Percentiles rank a stretch among this genome's conserved stretches.
Evolutionary conservation across 2,329 filamentous ascomycete genomes (phyloP).

Genomic region (Pseudocercospora ulei): DNA sequence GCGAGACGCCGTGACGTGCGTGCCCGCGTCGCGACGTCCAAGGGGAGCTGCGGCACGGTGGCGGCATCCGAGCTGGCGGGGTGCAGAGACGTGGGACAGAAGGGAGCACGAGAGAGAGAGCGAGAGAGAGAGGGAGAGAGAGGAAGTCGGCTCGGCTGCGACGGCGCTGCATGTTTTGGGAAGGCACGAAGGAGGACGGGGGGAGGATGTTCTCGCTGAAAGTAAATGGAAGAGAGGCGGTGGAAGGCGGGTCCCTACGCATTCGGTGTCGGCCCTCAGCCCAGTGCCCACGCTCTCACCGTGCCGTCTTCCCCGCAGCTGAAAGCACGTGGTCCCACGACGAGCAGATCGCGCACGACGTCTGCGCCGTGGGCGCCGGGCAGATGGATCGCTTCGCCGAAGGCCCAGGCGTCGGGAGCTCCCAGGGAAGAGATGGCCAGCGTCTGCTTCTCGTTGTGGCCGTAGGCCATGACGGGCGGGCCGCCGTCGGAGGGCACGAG

Average conservation of each 20-base stretch:
- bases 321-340: slow-evolving; percentile 33
- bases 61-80: no score
- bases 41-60: no score
- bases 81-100: no score
- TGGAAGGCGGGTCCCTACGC: not conserved
- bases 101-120: no score
- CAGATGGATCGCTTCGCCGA: slow-evolving; percentile 30
- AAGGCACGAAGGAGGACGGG: no score
- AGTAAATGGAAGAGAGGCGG: slow-evolving; percentile 22
- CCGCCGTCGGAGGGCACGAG: slow-evolving; percentile 39
- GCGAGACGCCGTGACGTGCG: no score
- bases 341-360: slow-evolving; percentile 41
- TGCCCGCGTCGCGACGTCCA: no score
- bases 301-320: slow-evolving; percentile 45
- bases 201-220: slow-evolving; percentile 29
- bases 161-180: no score
- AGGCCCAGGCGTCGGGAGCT: slow-evolving; percentile 24
- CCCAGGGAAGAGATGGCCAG: slow-evolving; percentile 27
- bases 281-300: slow-evolving; percentile 37
- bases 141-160: no score
- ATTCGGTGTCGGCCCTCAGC: slow-evolving; percentile 2
- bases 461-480: slow-evolving; percentile 29
- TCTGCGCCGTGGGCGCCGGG: slow-evolving; percentile 43
- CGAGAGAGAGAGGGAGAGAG: no score
- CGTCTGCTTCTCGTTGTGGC: slow-evolving; percentile 28